Base-by-base conservation (phyloP, 495 filamentous ascomycete genomes). In the Hapsidospora chrysogenum region DNA sequence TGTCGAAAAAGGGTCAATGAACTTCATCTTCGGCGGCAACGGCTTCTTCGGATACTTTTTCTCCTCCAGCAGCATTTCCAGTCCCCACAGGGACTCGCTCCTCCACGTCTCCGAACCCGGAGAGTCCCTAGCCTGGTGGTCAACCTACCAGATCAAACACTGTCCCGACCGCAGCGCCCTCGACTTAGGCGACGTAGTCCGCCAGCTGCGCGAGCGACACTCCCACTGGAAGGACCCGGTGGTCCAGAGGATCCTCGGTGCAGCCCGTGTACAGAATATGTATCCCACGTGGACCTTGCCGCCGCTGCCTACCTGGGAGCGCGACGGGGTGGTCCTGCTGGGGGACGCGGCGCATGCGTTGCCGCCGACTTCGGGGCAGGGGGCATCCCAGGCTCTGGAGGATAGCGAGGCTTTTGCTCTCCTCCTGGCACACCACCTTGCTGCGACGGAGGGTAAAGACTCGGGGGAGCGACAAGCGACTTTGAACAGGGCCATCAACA, bases 11-110 rank as follows among this genome's bases (percentile, higher is more conserved):
- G 60, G 62, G n/a, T 53, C 53, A 1, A 70, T 71, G 64, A 61
- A 58, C 37, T 58, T 75, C 33, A 49, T 59, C 6, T 61, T 67
- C 37, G 64, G 69, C 3, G 49, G 57, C 17, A 66, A 66, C 29
- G 69, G 68, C 1, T 72, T 74, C 53, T 74, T 75, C 43, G 70
- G 70, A 5, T 75, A 74, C 40, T 33, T 22, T 9, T 33, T 22
- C 10, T 3, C 31, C 6, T 58, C 60, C 25, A 58, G 49, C 34
- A 41, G 53, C 18, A 31, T 56, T n/a, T 21, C 18, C 10, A 21
- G 23, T 33, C 31, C 31, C 10, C 20, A 33, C 2, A 18, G 31
- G n/a, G 31, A 33, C 2, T 21, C 17, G n/a, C 31, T 21, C 2
- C 23, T 21, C 18, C 5, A 10, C 11, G 31, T 14, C 9, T 53